These are phyloP conservation scores for Alternaria metachromatica DNA, from an alignment of 2,329 filamentous ascomycete species.

Conservation along the genomic window DNA sequence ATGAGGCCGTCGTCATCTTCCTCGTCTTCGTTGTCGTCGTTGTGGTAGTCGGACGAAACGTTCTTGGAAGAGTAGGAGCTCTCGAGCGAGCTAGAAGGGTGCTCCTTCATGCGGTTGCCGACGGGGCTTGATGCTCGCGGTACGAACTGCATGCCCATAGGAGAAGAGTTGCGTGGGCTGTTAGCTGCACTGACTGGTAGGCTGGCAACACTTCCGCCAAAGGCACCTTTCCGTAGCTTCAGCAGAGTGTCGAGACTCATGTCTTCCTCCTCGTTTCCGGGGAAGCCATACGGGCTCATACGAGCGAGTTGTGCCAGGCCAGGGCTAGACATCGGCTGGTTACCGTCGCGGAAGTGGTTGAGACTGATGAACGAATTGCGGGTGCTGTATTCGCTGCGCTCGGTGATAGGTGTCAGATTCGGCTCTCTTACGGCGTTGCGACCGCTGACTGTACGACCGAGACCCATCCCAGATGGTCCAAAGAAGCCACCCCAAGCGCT, in stretches of 20 bases:
- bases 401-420: slow-evolving; percentile 94
- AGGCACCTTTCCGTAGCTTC: slow-evolving; percentile 75
- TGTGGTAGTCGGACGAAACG: slow-evolving; percentile 23
- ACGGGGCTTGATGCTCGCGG: slow-evolving; percentile 38
- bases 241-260: slow-evolving; percentile 77
- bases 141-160: slow-evolving; percentile 47
- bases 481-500: slow-evolving; percentile 89
- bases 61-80: slow-evolving; percentile 34
- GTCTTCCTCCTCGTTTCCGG: slow-evolving; percentile 63
- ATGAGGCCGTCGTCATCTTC: slow-evolving; percentile 29
- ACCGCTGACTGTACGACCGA: slow-evolving; percentile 73
- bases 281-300: slow-evolving; percentile 62
- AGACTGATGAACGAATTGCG: slow-evolving; percentile 88
- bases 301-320: slow-evolving; percentile 77
- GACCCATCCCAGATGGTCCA: slow-evolving; percentile 71
- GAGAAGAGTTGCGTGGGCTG: slow-evolving; percentile 47
- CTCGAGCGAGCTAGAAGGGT: slow-evolving; percentile 30
- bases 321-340: slow-evolving; percentile 67
- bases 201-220: slow-evolving; percentile 81
- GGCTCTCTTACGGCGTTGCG: slow-evolving; percentile 72
- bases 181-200: slow-evolving; percentile 59
- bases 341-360: slow-evolving; percentile 59
- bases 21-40: slow-evolving; percentile 13
- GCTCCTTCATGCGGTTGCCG: slow-evolving; percentile 38
- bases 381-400: slow-evolving; percentile 94